Conservation (phyloP, 1,139 yeast genomes). For the Arxiozyma bovina region DNA sequence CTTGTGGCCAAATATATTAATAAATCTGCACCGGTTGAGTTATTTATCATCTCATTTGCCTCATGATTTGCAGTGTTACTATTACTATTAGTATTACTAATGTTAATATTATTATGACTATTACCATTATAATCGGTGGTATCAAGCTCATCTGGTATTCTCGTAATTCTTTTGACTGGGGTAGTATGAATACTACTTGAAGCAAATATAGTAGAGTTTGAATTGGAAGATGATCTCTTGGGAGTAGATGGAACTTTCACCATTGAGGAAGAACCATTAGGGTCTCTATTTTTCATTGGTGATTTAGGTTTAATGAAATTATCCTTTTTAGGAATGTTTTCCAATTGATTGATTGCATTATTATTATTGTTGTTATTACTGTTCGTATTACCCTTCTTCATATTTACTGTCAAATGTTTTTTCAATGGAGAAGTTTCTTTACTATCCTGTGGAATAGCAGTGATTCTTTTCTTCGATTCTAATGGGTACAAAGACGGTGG, state of each 20-base stretch:
- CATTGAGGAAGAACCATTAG: neutral
- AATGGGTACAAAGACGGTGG: conserved; percentile 2
- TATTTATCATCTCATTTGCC: neutral
- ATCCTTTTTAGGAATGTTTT: neutral
- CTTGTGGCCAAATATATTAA: conserved; percentile 32
- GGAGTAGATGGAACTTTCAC: conserved; percentile 4
- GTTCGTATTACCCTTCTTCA: neutral
- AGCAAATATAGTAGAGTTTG: neutral
- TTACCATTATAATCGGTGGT: neutral
- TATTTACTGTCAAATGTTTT: conserved; percentile 1
- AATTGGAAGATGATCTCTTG: conserved; percentile 3
- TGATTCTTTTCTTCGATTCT: conserved; percentile 7
- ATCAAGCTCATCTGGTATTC: neutral
- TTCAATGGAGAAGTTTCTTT: conserved; percentile 8
- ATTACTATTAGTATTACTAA: conserved; percentile 5
- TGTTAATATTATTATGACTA: too few relatives aligned
- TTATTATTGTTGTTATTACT: neutral
- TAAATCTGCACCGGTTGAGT: conserved; percentile 29
- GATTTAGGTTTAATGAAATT: neutral
- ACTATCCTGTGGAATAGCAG: conserved; percentile 4
- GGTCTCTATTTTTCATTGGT: conserved; percentile 2
- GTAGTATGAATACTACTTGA: neutral
- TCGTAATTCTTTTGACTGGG: neutral
- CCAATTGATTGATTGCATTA: neutral
- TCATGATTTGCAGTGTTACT: neutral